Base-by-base conservation (phyloP, 2,329 filamentous ascomycete species). In the Lomentospora prolificans region DNA sequence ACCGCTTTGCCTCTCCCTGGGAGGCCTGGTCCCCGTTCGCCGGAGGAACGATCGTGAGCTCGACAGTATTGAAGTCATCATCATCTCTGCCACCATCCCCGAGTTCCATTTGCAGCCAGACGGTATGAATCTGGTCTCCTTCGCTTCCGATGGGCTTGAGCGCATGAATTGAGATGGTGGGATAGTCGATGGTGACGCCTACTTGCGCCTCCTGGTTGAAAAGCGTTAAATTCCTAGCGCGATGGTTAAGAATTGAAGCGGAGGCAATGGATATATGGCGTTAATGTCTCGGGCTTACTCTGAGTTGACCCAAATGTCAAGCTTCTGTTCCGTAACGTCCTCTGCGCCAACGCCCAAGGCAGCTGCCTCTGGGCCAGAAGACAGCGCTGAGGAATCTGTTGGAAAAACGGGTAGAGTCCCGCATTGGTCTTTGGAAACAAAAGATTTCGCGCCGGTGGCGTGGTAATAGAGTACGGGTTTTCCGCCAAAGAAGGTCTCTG, bases 161-260 rank as follows among this genome's bases (percentile, higher is more conserved):
- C 0, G 86, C 88, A 66, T 90, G 87, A 14, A 91, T 82, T 22
- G 84, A 84, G 66, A 92, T 87, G 58, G 81, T 74, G 3, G 84
- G 86, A 68, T 90, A 92, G 0, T 86, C 82, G 60, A 91, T 86
- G 41, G 81, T 77, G 48, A 89, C 70, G 59, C 87, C 88, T 17
- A 72, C 76, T 33, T 75, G 72, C 10, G 75, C 77, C 3, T 76
- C 67, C 10, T 72, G 68, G 61, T 84, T 85, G 72, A 83, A 90
- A 58, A 91, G 68, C 12, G 75, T 82, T 56, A 91, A 75, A 61
- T 63, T 64, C 31, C 66, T 73, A 44, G 9, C n/a, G 10, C 2
- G 55, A 10, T 9, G 25, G 46, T 25, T 24, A n/a, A n/a, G n/a
- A n/a, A n/a, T 17, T 2, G 10, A 8, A 51, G 27, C 25, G 9